Conservation (phyloP, 1,284 basidiomycete species). For the Moniliella sp. region DNA sequence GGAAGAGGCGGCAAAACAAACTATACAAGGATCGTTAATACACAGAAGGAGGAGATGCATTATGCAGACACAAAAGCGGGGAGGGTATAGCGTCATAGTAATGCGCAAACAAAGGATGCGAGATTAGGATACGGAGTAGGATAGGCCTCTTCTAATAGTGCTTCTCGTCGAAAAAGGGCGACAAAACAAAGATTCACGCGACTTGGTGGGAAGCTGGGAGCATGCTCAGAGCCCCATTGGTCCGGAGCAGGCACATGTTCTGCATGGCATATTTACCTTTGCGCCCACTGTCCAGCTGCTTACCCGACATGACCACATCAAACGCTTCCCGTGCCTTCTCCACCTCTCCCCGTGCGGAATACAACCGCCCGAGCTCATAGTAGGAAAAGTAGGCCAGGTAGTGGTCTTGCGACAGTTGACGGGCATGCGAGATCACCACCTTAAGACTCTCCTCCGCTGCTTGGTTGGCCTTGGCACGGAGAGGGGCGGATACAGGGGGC, state of each 20-base stretch:
- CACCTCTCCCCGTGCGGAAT: constrained; percentile 8
- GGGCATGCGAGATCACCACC: constrained; percentile 16
- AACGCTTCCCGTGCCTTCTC: constrained; percentile 16
- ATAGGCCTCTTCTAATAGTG: too few relatives aligned
- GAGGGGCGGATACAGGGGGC: constrained; percentile 9
- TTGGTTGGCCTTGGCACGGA: constrained; percentile 15
- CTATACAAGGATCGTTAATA: too few relatives aligned
- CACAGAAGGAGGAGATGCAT: too few relatives aligned
- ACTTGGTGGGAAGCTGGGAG: too few relatives aligned
- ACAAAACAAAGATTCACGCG: too few relatives aligned
- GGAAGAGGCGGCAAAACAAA: too few relatives aligned
- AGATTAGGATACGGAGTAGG: too few relatives aligned
- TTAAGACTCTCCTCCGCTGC: constrained; percentile 18
- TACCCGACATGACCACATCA: constrained; percentile 18
- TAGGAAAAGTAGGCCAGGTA: constrained; percentile 31
- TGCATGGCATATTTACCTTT: constrained; percentile 30
- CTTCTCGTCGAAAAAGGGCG: too few relatives aligned
- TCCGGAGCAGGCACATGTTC: constrained; percentile 29
- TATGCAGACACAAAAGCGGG: too few relatives aligned
- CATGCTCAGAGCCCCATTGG: too few relatives aligned
- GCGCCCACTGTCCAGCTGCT: constrained; percentile 17
- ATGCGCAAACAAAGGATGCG: too few relatives aligned
- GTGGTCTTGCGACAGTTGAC: constrained; percentile 19
- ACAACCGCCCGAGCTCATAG: constrained; percentile 28
- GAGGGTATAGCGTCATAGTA: too few relatives aligned